Conservation (phyloP, 768 basidiomycete genomes). For the Boletus rubescentipes region DNA sequence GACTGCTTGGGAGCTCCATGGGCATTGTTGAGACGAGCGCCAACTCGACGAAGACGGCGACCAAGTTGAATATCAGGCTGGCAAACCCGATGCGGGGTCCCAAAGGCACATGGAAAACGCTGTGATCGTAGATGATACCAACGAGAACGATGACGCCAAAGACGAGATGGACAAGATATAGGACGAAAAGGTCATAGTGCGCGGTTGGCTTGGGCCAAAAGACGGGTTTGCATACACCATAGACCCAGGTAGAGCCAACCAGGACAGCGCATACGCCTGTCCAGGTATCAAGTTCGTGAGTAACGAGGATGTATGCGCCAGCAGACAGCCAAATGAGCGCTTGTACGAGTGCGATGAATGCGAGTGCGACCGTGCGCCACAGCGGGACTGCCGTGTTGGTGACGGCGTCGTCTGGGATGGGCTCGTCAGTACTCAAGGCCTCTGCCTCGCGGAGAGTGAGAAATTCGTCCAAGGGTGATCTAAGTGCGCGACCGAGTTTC, state of each 20-base stretch:
- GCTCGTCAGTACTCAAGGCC: constrained; percentile 35
- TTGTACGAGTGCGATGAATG: constrained; percentile 54
- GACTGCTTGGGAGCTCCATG: constrained; percentile 56
- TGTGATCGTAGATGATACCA: constrained; percentile 52
- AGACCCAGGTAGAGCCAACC: constrained; percentile 62
- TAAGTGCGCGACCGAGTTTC: constrained; percentile 20
- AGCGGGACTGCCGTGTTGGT: constrained; percentile 37
- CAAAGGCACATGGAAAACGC: constrained; percentile 42
- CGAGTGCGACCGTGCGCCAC: constrained; percentile 62
- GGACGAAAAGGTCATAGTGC: constrained; percentile 59
- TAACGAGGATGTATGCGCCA: constrained; percentile 52
- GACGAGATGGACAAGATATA: constrained; percentile 52
- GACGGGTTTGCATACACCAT: constrained; percentile 57
- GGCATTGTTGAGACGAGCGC: constrained; percentile 60
- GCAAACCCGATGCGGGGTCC: constrained; percentile 32
- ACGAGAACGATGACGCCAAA: constrained; percentile 50
- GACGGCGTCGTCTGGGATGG: not conserved
- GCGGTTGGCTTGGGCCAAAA: constrained; percentile 53
- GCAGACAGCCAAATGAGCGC: constrained; percentile 58
- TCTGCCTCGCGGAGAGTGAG: constrained; percentile 58
- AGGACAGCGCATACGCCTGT: constrained; percentile 43
- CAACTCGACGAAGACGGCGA: constrained; percentile 43
- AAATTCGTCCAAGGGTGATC: constrained; percentile 36
- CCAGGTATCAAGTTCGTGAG: constrained; percentile 37
- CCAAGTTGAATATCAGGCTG: constrained; percentile 41